Base-by-base conservation (phyloP, 2,329 filamentous ascomycete species). In the Thelonectria olida region DNA sequence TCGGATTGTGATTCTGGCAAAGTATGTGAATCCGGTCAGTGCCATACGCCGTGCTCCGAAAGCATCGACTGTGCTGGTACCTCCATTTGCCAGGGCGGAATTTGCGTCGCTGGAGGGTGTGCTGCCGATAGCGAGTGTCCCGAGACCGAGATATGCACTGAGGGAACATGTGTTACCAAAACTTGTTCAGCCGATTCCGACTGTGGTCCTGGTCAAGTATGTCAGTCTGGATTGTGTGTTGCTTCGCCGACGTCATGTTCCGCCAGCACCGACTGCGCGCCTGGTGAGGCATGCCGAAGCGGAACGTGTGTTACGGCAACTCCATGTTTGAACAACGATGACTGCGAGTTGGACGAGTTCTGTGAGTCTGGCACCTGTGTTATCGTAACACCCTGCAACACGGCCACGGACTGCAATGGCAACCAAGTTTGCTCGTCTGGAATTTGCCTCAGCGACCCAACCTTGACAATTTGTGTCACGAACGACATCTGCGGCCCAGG, bases 331-430 rank as follows among this genome's bases (percentile, higher is more conserved):
- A 52, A 52, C 34, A 52, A 52, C 17, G 49, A 52, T 12, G 23
- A 52, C 23, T 52, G 49, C n/a, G 39, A 52, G 49, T 34, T 52
- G 19, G 20, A 31, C 23, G 36, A 53, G 13, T 23, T 53, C 19
- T 53, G 50, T 13, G 38, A 25, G 25, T 17, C 50, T 3, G 50
- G 50, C 12, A 53, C 17, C 6, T 53, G 50, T n/a, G 25, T 53
- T 19, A 34, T 7, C 49, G 22, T 52, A 15, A 34, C 9, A 5
- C 31, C 31, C 10, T 52, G 49, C 17, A 8, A 17, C 2, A 41
- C 36, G 4, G 22, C 13, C 23, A 12, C 7, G 22, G 49, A 52
- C 17, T 52, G 49, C 3, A n/a, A 15, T 2, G 7, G 15, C 7
- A 10, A 20, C 17, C 23, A 52, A 10, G 3, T 25, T 12, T 52